phyloP scores from a whole-genome alignment of 2,329 filamentous ascomycete genomes.

The Eutypella sp. region DNA sequence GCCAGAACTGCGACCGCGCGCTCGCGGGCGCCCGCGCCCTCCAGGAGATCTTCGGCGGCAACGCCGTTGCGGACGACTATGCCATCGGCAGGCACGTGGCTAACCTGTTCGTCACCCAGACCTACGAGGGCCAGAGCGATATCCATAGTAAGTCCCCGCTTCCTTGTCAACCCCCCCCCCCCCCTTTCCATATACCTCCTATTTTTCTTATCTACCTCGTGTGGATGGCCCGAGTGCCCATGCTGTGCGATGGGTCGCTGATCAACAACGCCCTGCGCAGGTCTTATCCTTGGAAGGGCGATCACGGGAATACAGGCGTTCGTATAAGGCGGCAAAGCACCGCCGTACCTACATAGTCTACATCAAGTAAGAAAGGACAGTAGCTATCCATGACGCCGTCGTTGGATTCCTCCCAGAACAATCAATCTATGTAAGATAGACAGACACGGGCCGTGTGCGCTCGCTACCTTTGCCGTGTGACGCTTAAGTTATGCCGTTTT shows the following conservation, averaged over 20 bases:
- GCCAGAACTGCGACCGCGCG: conserved; percentile 93
- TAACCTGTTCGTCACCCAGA: conserved; percentile 95
- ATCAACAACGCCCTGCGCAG: conserved; percentile 33
- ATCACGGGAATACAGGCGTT: conserved; percentile 75
- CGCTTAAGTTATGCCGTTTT: too few relatives aligned
- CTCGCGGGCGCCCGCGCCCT: conserved; percentile 72
- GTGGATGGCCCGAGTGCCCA: too few relatives aligned
- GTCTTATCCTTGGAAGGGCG: conserved; percentile 59
- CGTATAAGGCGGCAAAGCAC: conserved; percentile 57
- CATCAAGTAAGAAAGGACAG: too few relatives aligned
- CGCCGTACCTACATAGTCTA: too few relatives aligned
- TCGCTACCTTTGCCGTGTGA: too few relatives aligned
- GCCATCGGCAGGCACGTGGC: conserved; percentile 90
- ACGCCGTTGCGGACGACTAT: conserved; percentile 97
- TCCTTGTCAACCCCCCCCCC: neutral
- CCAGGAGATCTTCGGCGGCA: conserved; percentile 95
- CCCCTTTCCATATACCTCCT: too few relatives aligned
- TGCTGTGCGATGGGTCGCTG: too few relatives aligned
- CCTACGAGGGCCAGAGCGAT: conserved; percentile 96
- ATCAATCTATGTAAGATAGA: too few relatives aligned
- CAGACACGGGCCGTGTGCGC: too few relatives aligned
- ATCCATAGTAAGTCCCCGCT: conserved; percentile 70
- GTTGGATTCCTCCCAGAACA: too few relatives aligned
- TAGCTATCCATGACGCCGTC: too few relatives aligned
- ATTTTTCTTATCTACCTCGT: too few relatives aligned